Evolutionary conservation across 2,329 filamentous ascomycete species (phyloP).

Genomic region (Phaeosphaeria sp.): DNA sequence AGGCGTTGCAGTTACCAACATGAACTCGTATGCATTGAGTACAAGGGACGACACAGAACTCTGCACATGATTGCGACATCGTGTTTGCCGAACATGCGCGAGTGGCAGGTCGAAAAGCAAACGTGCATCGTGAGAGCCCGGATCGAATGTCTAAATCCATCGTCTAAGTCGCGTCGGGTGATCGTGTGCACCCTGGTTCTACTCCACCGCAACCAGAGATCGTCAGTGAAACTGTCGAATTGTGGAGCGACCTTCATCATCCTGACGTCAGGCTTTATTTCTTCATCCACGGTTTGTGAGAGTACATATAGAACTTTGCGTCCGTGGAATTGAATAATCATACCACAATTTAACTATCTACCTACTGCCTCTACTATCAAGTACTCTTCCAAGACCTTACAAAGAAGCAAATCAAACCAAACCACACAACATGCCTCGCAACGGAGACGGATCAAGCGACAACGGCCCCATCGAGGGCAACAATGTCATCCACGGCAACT

Average conservation of each 20-base stretch:
- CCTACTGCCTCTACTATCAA: background rate
- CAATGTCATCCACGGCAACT: constrained; percentile 45
- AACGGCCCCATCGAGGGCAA: constrained; percentile 49
- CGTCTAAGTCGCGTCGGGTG: background rate
- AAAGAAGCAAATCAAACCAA: background rate
- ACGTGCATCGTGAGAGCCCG: background rate
- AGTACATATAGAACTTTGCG: background rate
- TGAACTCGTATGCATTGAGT: background rate
- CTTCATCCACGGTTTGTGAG: background rate
- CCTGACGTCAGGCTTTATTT: constrained; percentile 2
- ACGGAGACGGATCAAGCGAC: constrained; percentile 50
- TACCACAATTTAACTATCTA: background rate
- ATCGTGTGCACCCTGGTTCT: background rate
- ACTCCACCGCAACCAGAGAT: background rate
- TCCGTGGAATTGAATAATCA: background rate
- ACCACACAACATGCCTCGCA: constrained; percentile 45
- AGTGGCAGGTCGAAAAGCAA: background rate
- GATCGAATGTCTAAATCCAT: background rate
- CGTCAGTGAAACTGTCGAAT: background rate
- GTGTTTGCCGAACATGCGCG: background rate
- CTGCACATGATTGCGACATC: background rate
- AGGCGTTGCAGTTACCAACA: constrained; percentile 52
- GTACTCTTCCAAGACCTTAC: background rate
- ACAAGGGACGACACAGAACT: background rate
- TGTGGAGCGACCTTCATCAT: constrained; percentile 5